Conservation (phyloP, 257 asterid genomes). For the Scutellaria galericulata region DNA sequence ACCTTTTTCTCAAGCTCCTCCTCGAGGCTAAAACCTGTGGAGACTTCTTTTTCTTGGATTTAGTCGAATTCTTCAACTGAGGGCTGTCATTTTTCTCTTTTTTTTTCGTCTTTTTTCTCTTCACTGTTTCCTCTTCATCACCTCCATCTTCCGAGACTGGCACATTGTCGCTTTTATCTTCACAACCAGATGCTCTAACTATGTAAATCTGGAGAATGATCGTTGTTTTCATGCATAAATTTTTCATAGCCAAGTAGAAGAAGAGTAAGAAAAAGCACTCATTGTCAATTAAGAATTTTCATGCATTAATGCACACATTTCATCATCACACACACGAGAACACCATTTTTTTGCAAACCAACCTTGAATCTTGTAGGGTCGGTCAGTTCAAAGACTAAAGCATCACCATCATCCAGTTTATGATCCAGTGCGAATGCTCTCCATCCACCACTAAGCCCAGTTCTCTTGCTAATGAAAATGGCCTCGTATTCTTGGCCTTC, state of each 20-base stretch:
- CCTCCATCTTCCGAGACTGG: constrained; percentile 34
- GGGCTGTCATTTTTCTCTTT: not conserved
- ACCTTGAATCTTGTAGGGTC: constrained; percentile 87
- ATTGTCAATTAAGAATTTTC: not conserved
- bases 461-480: constrained; percentile 65
- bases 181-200: constrained; percentile 53
- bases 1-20: constrained; percentile 54
- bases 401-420: constrained; percentile 91
- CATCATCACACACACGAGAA: not conserved
- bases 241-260: constrained; percentile 2
- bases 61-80: constrained; percentile 22
- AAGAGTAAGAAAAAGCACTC: not conserved
- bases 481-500: constrained; percentile 65
- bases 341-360: not conserved
- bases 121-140: constrained; percentile 43
- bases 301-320: not conserved
- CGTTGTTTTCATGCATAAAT: not conserved
- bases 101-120: constrained; percentile 18
- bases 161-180: constrained; percentile 16
- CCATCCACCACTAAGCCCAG: constrained; percentile 95
- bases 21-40: constrained; percentile 41
- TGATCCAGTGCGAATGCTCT: constrained; percentile 89
- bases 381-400: constrained; percentile 71
- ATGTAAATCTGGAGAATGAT: constrained; percentile 59
- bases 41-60: constrained; percentile 38